A percentile compares a stretch with the other conserved stretches of the same genome.
phyloP scores from a whole-genome alignment of 2,329 filamentous ascomycete species.

The Penicillium sp. region DNA sequence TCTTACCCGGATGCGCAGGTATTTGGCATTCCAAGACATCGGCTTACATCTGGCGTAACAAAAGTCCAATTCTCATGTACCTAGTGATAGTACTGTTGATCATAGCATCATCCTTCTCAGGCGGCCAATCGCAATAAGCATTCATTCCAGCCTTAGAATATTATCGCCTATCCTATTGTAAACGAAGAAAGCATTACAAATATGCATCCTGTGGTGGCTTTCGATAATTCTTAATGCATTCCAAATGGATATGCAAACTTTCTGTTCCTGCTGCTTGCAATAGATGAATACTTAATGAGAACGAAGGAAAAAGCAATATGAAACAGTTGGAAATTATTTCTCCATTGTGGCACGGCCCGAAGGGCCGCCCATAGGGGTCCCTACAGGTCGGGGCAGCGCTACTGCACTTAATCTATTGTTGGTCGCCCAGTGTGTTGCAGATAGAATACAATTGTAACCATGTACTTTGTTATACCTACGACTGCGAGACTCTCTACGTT shows the following conservation, averaged over 20 bases:
- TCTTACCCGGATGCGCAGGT: neutral
- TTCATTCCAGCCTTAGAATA: neutral
- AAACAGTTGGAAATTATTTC: slow-evolving; percentile 16
- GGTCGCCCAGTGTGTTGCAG: neutral
- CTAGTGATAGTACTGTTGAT: slow-evolving; percentile 10
- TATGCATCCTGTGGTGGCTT: slow-evolving; percentile 7
- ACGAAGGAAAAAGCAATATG: slow-evolving; percentile 11
- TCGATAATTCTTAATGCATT: slow-evolving; percentile 3
- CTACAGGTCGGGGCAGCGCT: slow-evolving; percentile 8
- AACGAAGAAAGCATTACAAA: neutral
- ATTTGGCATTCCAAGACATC: neutral
- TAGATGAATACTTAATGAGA: neutral
- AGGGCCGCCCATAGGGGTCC: slow-evolving; percentile 8
- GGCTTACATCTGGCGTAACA: neutral
- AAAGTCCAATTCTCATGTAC: neutral
- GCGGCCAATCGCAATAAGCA: slow-evolving; percentile 9
- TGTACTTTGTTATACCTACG: neutral
- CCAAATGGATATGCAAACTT: slow-evolving; percentile 3
- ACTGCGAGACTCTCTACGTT: too few relatives aligned
- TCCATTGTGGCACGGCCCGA: slow-evolving; percentile 20
- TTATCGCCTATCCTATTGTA: neutral
- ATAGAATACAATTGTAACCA: neutral
- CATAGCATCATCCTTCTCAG: neutral
- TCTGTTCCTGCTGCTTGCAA: neutral
- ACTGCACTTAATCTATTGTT: slow-evolving; percentile 7